Percentiles rank a stretch among this genome's conserved stretches.
Conservation (phyloP, 73 alveolate genomes). For the Tetrahymena malaccensis region DNA sequence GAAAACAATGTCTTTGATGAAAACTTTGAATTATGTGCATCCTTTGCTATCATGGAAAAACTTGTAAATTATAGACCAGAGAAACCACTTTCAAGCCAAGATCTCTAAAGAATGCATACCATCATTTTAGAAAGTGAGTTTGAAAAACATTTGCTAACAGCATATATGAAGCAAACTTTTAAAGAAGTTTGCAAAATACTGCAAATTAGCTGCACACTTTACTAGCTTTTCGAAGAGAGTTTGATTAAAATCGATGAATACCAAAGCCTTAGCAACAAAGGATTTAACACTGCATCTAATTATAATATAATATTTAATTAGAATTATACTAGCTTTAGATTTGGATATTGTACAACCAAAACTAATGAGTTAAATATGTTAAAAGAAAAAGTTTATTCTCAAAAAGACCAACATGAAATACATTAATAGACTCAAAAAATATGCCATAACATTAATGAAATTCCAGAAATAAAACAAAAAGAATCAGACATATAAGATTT, state of each 20-base stretch:
- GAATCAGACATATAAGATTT: too few relatives aligned
- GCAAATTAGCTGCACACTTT: too few relatives aligned
- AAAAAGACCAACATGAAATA: background rate
- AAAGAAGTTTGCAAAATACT: too few relatives aligned
- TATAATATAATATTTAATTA: too few relatives aligned
- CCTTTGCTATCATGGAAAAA: background rate
- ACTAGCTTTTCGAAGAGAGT: too few relatives aligned
- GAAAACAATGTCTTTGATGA: background rate
- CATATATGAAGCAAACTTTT: too few relatives aligned
- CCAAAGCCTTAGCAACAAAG: background rate
- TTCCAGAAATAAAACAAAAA: background rate
- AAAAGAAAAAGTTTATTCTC: background rate
- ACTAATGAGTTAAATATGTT: background rate
- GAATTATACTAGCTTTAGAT: background rate
- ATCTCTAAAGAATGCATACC: background rate
- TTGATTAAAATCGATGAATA: too few relatives aligned
- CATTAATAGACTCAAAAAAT: too few relatives aligned
- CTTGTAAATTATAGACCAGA: background rate
- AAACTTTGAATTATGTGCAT: background rate
- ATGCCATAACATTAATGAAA: too few relatives aligned
- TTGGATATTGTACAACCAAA: background rate
- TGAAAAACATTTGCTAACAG: too few relatives aligned
- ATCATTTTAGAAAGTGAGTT: background rate
- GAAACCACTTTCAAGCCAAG: too few relatives aligned
- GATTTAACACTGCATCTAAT: too few relatives aligned